Evolutionary conservation across 306 rosid species (phyloP).

Genomic region (Quercus variabilis): DNA sequence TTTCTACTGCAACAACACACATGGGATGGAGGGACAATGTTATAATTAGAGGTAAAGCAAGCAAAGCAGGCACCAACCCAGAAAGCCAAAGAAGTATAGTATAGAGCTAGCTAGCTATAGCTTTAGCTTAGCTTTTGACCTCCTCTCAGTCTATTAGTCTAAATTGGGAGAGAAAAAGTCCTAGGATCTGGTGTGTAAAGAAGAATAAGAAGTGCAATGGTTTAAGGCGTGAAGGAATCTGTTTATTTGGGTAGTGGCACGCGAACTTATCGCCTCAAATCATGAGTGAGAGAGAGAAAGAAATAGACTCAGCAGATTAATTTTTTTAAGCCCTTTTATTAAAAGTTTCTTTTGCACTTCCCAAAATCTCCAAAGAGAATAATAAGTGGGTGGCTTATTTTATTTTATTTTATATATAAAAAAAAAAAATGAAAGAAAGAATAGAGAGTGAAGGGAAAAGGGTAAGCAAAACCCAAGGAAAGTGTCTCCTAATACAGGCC

Average conservation of each 20-base stretch:
- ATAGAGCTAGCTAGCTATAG: neutral
- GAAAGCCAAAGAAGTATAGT: neutral
- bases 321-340: neutral
- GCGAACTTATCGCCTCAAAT: slow-evolving; percentile 94
- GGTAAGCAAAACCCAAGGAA: slow-evolving; percentile 68
- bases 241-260: slow-evolving; percentile 54
- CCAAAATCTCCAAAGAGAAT: slow-evolving; percentile 43
- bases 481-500: slow-evolving; percentile 71
- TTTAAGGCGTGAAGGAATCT: slow-evolving; percentile 90
- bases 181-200: slow-evolving; percentile 85
- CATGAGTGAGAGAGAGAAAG: slow-evolving; percentile 42
- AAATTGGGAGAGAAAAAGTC: slow-evolving; percentile 40
- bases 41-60: neutral
- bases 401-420: neutral
- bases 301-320: neutral
- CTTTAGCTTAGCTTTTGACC: slow-evolving; percentile 34
- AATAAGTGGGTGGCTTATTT: neutral
- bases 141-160: slow-evolving; percentile 19
- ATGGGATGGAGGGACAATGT: slow-evolving; percentile 12
- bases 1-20: slow-evolving; percentile 24
- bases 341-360: slow-evolving; percentile 48
- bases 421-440: neutral
- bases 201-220: slow-evolving; percentile 41
- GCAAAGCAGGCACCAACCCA: neutral
- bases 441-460: slow-evolving; percentile 6